Evolutionary conservation across 2,329 filamentous ascomycete genomes (phyloP).

Genomic region (Karstenula rhodostoma): DNA sequence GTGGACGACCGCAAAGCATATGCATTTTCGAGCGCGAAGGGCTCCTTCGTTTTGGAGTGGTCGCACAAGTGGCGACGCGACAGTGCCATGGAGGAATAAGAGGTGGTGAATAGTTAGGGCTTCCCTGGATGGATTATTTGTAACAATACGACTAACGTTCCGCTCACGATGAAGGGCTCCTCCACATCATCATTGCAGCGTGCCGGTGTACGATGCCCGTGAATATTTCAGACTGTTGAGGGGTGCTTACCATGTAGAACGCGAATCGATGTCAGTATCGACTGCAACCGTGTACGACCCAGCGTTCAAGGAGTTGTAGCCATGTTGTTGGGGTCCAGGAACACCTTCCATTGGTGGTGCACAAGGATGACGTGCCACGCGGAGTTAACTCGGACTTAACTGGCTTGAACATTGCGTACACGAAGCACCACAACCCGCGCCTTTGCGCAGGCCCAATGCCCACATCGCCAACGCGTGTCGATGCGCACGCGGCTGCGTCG

Average conservation of each 20-base stretch:
- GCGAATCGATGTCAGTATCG: too few relatives aligned
- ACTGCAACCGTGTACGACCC: too few relatives aligned
- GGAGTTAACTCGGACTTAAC: conserved; percentile 11
- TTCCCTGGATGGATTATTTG: not conserved
- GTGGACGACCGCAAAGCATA: conserved; percentile 10
- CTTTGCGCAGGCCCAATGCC: conserved; percentile 23
- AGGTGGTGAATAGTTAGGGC: not conserved
- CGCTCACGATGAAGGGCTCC: not conserved
- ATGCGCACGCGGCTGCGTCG: conserved; percentile 12
- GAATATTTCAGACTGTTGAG: too few relatives aligned
- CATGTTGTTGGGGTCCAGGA: too few relatives aligned
- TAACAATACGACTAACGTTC: not conserved
- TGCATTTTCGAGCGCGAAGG: not conserved
- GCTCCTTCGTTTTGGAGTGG: conserved; percentile 5
- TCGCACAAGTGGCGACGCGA: conserved; percentile 11
- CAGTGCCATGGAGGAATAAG: conserved; percentile 1
- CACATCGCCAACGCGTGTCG: conserved; percentile 16
- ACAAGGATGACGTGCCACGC: not conserved
- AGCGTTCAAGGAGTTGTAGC: too few relatives aligned
- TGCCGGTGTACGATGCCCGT: too few relatives aligned
- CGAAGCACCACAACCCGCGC: not conserved
- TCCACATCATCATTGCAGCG: not conserved
- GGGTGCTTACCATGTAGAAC: too few relatives aligned
- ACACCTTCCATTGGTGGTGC: too few relatives aligned
- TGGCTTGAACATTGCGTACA: conserved; percentile 1